Evolutionary conservation across 1,284 basidiomycete genomes (phyloP), one percentile per base, ranked within the genome.

Genomic region (Trichosporon sp.): DNA sequence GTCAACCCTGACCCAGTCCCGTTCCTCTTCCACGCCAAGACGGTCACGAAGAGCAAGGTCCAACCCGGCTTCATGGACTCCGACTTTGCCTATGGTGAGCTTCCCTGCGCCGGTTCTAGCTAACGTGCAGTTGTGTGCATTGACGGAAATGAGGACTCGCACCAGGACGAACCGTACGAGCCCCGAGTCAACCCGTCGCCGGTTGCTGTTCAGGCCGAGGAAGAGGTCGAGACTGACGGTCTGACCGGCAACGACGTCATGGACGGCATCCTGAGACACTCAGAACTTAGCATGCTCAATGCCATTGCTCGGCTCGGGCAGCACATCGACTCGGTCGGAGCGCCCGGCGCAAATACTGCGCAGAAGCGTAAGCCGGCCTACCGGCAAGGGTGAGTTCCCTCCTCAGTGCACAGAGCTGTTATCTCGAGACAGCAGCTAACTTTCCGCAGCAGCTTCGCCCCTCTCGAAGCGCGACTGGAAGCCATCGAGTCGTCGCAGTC

Each of bases 231-330:
- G 31, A 8, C 59, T 1, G 59, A 63, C 59, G 59, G 54, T 10
- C 32, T 32, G 16, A 74, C 73, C 0, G 82, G 81, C 35, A 80
- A 77, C 51, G 77, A 78, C 51, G 78, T 84, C 21, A 77, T 85
- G 71, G 83, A 85, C 70, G 80, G 80, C 65, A 83, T 85, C 35
- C 76, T 85, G 4, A 74, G 75, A 31, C 81, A 84, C 70, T 81
- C 81, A 2, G 80, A 83, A 65, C 74, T 77, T n/a, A 74, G 83
- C 16, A 81, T 85, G 79, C 70, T 84, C 35, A 82, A 82, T 37
- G 77, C 80, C 12, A 81, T 85, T 31, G 77, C 77, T 7, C 76
- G 73, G 7, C 74, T 85, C 1, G 76, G 77, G 16, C 64, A 74
- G 26, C 72, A 78, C 26, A 75, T 83, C 8, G 80, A 83, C 69